Conservation (phyloP, 306 rosid species). For the Quercus alba region DNA sequence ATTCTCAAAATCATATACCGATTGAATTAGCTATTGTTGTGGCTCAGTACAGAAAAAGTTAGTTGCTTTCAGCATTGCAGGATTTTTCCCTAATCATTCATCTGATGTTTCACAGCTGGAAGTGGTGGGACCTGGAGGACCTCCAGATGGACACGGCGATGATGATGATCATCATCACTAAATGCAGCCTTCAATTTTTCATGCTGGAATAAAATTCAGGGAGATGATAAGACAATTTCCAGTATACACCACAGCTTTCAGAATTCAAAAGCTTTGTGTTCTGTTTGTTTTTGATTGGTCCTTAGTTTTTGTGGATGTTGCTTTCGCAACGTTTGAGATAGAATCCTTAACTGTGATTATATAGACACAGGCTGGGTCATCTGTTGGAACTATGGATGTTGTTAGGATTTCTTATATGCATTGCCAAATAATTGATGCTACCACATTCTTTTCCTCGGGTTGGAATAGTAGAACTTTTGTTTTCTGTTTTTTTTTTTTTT, state of each 20-base stretch:
- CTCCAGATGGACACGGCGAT: slow-evolving; percentile 75
- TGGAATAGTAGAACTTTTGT: slow-evolving; percentile 12
- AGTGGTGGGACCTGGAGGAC: slow-evolving; percentile 97
- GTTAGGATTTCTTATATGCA: slow-evolving; percentile 31
- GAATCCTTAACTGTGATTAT: slow-evolving; percentile 34
- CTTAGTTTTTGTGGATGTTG: slow-evolving; percentile 21
- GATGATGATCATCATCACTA: slow-evolving; percentile 65
- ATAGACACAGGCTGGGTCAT: slow-evolving; percentile 39
- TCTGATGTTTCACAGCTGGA: slow-evolving; percentile 59
- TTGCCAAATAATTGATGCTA: slow-evolving; percentile 56
- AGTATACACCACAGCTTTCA: slow-evolving; percentile 36
- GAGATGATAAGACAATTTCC: slow-evolving; percentile 39
- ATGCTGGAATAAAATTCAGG: slow-evolving; percentile 47
- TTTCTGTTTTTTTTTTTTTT: neutral
- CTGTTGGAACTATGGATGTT: slow-evolving; percentile 35
- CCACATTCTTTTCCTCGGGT: slow-evolving; percentile 35
- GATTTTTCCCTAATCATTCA: slow-evolving; percentile 18
- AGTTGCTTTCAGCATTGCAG: neutral
- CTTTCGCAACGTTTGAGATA: slow-evolving; percentile 43
- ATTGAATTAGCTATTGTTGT: too few species aligned
- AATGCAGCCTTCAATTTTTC: slow-evolving; percentile 31
- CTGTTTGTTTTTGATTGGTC: slow-evolving; percentile 44
- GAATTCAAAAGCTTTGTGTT: slow-evolving; percentile 35
- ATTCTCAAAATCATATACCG: too few species aligned
- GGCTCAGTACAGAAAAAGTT: too few species aligned